Evolutionary conservation across 306 rosid genomes (phyloP).

Genomic region (Medicago ruthenica): DNA sequence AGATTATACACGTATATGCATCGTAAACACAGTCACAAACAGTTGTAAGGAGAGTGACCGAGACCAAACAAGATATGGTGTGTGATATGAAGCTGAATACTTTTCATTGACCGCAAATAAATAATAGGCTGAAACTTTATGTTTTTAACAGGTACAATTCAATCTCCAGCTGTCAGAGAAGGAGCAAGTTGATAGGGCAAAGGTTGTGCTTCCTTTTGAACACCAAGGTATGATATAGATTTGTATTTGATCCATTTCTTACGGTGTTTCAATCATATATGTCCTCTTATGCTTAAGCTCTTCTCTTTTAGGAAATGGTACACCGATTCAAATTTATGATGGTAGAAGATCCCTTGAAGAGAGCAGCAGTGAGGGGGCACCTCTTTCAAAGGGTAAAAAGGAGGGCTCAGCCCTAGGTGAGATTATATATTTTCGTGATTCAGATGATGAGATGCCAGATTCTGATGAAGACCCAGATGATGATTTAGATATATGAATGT

Average conservation of each 20-base stretch:
- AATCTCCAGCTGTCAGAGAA: constrained; percentile 90
- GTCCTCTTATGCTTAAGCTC: constrained; percentile 10
- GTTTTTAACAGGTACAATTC: constrained; percentile 73
- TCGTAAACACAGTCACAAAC: background rate
- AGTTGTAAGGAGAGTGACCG: background rate
- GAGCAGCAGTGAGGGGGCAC: constrained; percentile 44
- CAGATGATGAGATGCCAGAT: constrained; percentile 98
- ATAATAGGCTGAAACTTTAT: constrained; percentile 6
- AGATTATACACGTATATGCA: background rate
- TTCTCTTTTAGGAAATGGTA: constrained; percentile 71
- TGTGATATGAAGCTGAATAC: constrained; percentile 27
- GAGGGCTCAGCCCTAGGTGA: constrained; percentile 75
- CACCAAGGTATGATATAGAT: constrained; percentile 75
- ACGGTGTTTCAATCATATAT: constrained; percentile 13
- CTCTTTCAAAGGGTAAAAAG: constrained; percentile 46
- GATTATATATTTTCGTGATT: constrained; percentile 87
- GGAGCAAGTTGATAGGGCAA: constrained; percentile 84
- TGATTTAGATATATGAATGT: constrained; percentile 81
- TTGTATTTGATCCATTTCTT: constrained; percentile 3
- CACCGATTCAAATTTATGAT: constrained; percentile 80
- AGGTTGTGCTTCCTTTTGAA: constrained; percentile 93
- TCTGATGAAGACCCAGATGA: constrained; percentile 99
- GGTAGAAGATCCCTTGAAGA: constrained; percentile 76
- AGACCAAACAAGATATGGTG: constrained; percentile 32
- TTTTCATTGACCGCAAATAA: no score